Evolutionary conservation across 2,329 filamentous ascomycete genomes (phyloP).

Genomic region (Botrytis galanthina): DNA sequence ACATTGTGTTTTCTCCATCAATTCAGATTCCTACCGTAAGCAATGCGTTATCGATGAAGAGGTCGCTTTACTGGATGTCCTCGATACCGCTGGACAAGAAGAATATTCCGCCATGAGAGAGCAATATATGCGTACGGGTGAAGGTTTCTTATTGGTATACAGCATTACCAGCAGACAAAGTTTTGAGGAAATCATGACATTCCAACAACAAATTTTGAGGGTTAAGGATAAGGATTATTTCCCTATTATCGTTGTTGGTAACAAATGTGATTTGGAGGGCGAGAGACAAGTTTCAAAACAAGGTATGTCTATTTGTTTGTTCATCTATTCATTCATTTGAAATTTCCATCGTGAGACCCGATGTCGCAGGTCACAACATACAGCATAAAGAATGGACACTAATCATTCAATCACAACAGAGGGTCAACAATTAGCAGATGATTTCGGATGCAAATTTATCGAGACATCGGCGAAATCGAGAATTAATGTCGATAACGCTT

Average conservation of each 20-base stretch:
- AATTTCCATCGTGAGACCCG: slow-evolving; percentile 26
- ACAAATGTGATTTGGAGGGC: slow-evolving; percentile 96
- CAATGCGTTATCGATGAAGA: slow-evolving; percentile 99
- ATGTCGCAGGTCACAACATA: background rate
- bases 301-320: slow-evolving; percentile 58
- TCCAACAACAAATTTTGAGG: slow-evolving; percentile 96
- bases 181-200: slow-evolving; percentile 97
- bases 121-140: slow-evolving; percentile 99
- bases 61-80: slow-evolving; percentile 93
- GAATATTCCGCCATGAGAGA: slow-evolving; percentile 99
- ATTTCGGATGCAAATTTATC: slow-evolving; percentile 97
- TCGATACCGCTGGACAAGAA: slow-evolving; percentile 97
- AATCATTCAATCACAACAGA: slow-evolving; percentile 53
- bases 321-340: background rate
- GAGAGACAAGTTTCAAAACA: slow-evolving; percentile 90
- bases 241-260: slow-evolving; percentile 97
- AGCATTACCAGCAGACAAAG: slow-evolving; percentile 96
- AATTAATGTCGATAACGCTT: slow-evolving; percentile 97
- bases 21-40: slow-evolving; percentile 95
- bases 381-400: background rate
- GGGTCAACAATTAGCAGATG: slow-evolving; percentile 79
- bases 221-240: slow-evolving; percentile 99
- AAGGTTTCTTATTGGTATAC: slow-evolving; percentile 96
- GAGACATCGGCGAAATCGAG: slow-evolving; percentile 98
- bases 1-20: background rate